A percentile compares a stretch with the other conserved stretches of the same genome.
These are phyloP conservation scores for Puccinia polysora DNA, from an alignment of 1,284 basidiomycete species.

Conservation along the genomic window DNA sequence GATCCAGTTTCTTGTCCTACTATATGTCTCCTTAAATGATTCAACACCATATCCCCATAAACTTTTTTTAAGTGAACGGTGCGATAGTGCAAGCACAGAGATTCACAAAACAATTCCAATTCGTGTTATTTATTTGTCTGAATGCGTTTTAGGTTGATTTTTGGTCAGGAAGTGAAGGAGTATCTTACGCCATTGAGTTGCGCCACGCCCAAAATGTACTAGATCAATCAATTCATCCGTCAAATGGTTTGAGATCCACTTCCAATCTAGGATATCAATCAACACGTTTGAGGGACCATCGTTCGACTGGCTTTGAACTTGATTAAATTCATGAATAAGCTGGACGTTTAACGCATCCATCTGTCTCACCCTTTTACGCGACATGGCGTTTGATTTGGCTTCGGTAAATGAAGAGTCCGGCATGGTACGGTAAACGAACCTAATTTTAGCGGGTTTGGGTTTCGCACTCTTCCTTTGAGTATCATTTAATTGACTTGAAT, in stretches of 20 bases:
- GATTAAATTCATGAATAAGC: neutral
- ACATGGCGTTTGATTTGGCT: constrained; percentile 24
- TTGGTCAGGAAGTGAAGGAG: neutral
- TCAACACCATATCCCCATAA: constrained; percentile 19
- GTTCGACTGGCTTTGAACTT: neutral
- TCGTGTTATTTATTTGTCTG: no score
- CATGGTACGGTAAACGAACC: constrained; percentile 20
- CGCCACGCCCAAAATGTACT: constrained; percentile 15
- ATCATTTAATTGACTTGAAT: no score
- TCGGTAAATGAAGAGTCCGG: constrained; percentile 9
- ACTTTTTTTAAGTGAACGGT: neutral
- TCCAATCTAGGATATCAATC: constrained; percentile 18
- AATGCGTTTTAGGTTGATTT: no score
- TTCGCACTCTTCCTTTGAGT: no score
- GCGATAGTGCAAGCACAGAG: neutral
- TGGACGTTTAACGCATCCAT: neutral
- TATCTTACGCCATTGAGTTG: constrained; percentile 12
- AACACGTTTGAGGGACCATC: neutral
- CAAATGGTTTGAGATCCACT: neutral
- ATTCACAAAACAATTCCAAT: no score
- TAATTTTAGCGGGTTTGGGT: no score
- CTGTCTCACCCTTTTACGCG: constrained; percentile 9
- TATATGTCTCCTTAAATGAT: neutral
- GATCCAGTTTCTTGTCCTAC: neutral
- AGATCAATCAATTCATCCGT: constrained; percentile 12